phyloP scores from a whole-genome alignment of 108 stramenopile genomes.

The Conticribra guillardii region DNA sequence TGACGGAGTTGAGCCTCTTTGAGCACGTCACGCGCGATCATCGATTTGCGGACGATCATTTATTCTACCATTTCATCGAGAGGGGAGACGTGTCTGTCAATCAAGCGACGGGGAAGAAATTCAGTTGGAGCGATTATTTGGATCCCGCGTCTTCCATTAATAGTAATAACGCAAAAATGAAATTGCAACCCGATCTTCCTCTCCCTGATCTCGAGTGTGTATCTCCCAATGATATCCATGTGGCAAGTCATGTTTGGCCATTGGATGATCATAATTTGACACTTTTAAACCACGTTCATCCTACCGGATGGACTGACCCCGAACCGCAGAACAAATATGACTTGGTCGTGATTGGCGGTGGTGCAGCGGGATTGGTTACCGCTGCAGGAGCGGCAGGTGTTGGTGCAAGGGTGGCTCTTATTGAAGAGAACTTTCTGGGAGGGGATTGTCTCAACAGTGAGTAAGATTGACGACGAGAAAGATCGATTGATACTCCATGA shows the following conservation, averaged over 20 bases:
- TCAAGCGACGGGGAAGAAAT: conserved; percentile 39
- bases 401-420: conserved; percentile 79
- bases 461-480: too few species aligned
- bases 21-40: conserved; percentile 60
- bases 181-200: conserved; percentile 46
- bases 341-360: conserved; percentile 83
- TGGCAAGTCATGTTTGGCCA: conserved; percentile 64
- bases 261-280: conserved; percentile 71
- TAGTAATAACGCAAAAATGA: background rate
- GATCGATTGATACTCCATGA: too few species aligned
- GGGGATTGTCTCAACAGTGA: conserved; percentile 93
- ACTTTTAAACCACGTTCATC: conserved; percentile 76
- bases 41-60: conserved; percentile 50
- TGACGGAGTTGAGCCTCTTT: conserved; percentile 43
- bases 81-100: conserved; percentile 54
- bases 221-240: conserved; percentile 55
- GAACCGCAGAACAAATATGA: conserved; percentile 63
- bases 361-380: conserved; percentile 77
- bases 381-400: conserved; percentile 76
- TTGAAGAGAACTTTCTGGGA: conserved; percentile 85
- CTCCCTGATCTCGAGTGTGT: conserved; percentile 50
- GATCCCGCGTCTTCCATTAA: conserved; percentile 21
- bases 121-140: conserved; percentile 62
- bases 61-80: conserved; percentile 66
- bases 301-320: conserved; percentile 77